Conservation (phyloP, 768 basidiomycete genomes). For the Paxillus involutus region DNA sequence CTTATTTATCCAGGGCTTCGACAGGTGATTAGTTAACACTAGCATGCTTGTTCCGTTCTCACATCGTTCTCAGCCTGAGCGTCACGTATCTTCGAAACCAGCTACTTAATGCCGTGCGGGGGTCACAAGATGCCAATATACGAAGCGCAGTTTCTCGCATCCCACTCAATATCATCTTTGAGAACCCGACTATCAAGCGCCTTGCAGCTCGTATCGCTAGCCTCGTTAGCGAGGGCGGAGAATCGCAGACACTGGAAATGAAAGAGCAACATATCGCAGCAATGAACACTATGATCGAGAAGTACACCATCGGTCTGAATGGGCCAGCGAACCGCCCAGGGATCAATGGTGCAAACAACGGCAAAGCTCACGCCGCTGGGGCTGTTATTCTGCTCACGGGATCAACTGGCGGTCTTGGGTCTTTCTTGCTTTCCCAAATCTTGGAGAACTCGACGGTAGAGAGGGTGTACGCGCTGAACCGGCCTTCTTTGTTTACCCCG, state of each 20-base stretch:
- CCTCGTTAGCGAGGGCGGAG: background rate
- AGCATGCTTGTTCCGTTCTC: background rate
- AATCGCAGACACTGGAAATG: background rate
- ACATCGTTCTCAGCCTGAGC: slow-evolving; percentile 12
- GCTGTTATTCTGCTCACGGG: slow-evolving; percentile 34
- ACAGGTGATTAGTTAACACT: slow-evolving; percentile 9
- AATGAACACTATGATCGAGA: slow-evolving; percentile 39
- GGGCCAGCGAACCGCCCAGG: slow-evolving; percentile 7
- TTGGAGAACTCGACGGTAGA: slow-evolving; percentile 22
- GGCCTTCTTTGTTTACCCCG: slow-evolving; percentile 12
- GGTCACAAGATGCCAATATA: slow-evolving; percentile 22
- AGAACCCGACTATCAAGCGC: slow-evolving; percentile 36
- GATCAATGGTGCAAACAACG: slow-evolving; percentile 9
- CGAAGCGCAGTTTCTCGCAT: slow-evolving; percentile 22
- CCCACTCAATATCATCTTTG: slow-evolving; percentile 37
- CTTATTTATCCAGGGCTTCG: slow-evolving; percentile 33
- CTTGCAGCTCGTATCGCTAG: slow-evolving; percentile 5
- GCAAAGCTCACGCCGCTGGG: background rate
- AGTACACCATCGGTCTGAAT: slow-evolving; percentile 30
- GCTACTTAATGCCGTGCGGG: slow-evolving; percentile 20
- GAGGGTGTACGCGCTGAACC: slow-evolving; percentile 36
- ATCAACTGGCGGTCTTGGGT: too few relatives aligned
- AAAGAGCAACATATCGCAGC: slow-evolving; percentile 1
- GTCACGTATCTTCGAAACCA: slow-evolving; percentile 25
- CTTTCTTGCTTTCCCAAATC: slow-evolving; percentile 33